Conservation (phyloP, 2,329 filamentous ascomycete genomes). For the Fusarium illudens region DNA sequence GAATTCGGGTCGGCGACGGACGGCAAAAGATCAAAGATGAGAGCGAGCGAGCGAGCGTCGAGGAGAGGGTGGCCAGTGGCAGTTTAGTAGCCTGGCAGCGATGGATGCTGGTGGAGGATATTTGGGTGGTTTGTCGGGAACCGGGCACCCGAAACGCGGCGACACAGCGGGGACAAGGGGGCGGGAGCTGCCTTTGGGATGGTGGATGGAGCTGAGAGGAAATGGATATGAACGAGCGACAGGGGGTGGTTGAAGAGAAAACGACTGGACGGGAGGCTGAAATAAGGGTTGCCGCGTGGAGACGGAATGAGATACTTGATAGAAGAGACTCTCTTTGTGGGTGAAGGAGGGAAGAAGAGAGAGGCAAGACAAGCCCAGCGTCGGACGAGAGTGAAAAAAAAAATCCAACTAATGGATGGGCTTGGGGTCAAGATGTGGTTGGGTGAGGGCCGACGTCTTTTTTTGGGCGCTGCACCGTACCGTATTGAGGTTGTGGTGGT, state of each 20-base stretch:
- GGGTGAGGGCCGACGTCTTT: conserved; percentile 14
- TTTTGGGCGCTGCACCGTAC: conserved; percentile 30
- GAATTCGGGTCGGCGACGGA: conserved; percentile 10
- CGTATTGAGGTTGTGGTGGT: conserved; percentile 21
- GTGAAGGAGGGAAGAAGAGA: conserved; percentile 12
- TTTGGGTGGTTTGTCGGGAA: conserved; percentile 24
- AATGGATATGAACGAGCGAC: conserved; percentile 37
- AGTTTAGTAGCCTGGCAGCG: conserved; percentile 18
- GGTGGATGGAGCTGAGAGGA: conserved; percentile 1
- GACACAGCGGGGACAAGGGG: conserved; percentile 28
- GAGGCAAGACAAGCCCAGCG: conserved; percentile 28
- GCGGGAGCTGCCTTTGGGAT: not conserved
- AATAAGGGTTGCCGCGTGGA: conserved; percentile 13
- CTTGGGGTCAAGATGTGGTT: conserved; percentile 9
- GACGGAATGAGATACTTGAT: conserved; percentile 26
- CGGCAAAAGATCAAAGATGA: conserved; percentile 1
- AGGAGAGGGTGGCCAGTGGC: conserved; percentile 23
- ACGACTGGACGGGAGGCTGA: conserved; percentile 20
- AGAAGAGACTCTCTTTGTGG: not conserved
- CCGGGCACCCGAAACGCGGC: conserved; percentile 35
- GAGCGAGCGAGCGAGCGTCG: conserved; percentile 24
- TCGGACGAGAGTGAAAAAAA: conserved; percentile 7
- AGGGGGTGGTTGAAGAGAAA: conserved; percentile 31
- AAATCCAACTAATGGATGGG: conserved; percentile 31
- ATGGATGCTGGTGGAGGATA: conserved; percentile 29